Percentiles rank a stretch among this genome's conserved stretches.
Evolutionary conservation across 2,329 filamentous ascomycete species (phyloP).

Genomic region (Albifimbria verrucaria): DNA sequence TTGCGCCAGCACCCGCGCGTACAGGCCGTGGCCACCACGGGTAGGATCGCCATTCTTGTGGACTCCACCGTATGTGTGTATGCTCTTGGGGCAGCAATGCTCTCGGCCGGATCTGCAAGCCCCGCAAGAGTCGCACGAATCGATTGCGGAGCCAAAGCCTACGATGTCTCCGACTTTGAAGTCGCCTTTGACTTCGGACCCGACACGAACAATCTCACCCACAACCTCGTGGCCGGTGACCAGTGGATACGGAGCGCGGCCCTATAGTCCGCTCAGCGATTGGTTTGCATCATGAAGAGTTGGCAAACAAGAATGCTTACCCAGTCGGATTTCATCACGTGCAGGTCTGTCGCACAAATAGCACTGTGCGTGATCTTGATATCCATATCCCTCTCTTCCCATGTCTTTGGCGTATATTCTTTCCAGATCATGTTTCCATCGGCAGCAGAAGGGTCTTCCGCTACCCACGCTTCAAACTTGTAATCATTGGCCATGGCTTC

Average conservation of each 20-base stretch:
- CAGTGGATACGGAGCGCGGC: constrained; percentile 30
- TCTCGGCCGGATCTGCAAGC: constrained; percentile 36
- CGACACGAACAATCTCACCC: constrained; percentile 50
- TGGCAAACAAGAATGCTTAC: constrained; percentile 26
- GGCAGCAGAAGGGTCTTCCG: constrained; percentile 30
- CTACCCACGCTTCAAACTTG: constrained; percentile 48
- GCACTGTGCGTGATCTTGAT: constrained; percentile 61
- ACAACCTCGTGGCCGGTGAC: constrained; percentile 63
- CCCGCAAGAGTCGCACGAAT: constrained; percentile 40
- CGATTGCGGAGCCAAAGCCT: constrained; percentile 52
- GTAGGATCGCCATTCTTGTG: constrained; percentile 37
- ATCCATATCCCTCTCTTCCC: constrained; percentile 60
- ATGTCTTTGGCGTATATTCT: constrained; percentile 55
- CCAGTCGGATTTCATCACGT: constrained; percentile 52
- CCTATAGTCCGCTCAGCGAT: not conserved
- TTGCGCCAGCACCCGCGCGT: constrained; percentile 19
- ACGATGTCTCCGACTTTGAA: constrained; percentile 59
- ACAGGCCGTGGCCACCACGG: constrained; percentile 39
- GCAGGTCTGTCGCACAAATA: constrained; percentile 57
- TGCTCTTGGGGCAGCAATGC: constrained; percentile 34
- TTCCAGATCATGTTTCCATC: constrained; percentile 48
- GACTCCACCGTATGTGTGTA: constrained; percentile 50
- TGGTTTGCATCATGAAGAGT: constrained; percentile 23
- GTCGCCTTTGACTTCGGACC: constrained; percentile 37
- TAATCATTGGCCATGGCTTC: constrained; percentile 29